Base-by-base conservation (phyloP, 2,329 filamentous ascomycete genomes). In the Hymenoscyphus scutula region DNA sequence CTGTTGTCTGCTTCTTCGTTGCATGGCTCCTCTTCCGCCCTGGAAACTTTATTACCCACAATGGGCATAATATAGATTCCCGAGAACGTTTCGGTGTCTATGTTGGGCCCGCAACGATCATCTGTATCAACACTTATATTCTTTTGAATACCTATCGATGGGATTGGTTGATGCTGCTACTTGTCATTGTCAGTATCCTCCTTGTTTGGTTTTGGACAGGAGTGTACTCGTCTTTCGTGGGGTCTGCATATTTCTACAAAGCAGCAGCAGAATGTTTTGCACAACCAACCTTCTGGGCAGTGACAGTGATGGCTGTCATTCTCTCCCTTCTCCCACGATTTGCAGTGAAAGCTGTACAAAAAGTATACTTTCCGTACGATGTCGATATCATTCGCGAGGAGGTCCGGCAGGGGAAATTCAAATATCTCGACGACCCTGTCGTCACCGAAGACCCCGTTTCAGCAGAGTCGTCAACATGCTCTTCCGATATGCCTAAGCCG, bases 151-250 rank as follows among this genome's bases (percentile, higher is more conserved):
- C 91, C 0, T 98, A 97, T 76, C 87, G 94, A 64, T 99, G 95
- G 95, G 95, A 99, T 76, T 99, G 94, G 94, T 81, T 99, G 71
- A 96, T 96, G 78, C 77, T 93, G 25, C 80, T 97, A 63, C 89
- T 97, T 65, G 89, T 96, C 58, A 77, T 78, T 27, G 84, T 98
- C 75, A 97, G 92, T 77, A 89, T 90, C 65, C 75, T 98, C 32
- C 85, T 97, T 71, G 86, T 98, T 73, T 99, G 92, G 81, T 89
- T 96, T 79, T 98, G 95, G 92, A 97, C 95, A 5, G 95, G 92
- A 32, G 83, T 96, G 41, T 99, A 96, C 78, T 76, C 71, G 4
- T 77, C 75, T 34, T 87, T 73, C 61, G 64, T 56, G 6, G 67
- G 68, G 6, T 87, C 88, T 0, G 81, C 83, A 1, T 85, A 85